phyloP scores from a whole-genome alignment of 2,329 filamentous ascomycete genomes.

The Sordariomycetes sp. region DNA sequence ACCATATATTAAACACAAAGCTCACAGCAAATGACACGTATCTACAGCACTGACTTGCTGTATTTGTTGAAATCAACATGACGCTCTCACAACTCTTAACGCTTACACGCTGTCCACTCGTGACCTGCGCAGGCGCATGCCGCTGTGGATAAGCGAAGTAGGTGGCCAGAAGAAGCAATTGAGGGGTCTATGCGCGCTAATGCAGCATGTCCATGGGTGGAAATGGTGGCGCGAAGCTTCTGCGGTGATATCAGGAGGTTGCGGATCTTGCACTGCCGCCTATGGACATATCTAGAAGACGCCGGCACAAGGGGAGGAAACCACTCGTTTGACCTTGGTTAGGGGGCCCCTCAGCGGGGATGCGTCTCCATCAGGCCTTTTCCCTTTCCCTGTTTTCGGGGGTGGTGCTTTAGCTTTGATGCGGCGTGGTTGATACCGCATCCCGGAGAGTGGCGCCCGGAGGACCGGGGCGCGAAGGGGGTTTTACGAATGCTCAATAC shows the following conservation, averaged over 20 bases:
- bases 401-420: no score
- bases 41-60: background rate
- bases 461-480: no score
- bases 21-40: background rate
- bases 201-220: background rate
- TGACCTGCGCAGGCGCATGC: background rate
- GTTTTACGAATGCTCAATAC: no score
- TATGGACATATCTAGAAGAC: background rate
- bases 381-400: no score
- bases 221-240: background rate
- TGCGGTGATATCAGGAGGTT: background rate
- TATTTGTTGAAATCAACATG: no score
- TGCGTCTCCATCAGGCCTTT: no score
- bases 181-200: constrained; percentile 3
- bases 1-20: background rate
- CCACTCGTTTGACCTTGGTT: no score
- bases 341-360: no score
- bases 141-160: background rate
- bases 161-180: background rate
- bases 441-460: no score
- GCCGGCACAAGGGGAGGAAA: background rate
- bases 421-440: no score
- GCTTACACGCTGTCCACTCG: background rate
- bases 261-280: background rate
- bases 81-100: background rate